Base-by-base conservation (phyloP, 441 rosid species). In the Biscutella laevigata region DNA sequence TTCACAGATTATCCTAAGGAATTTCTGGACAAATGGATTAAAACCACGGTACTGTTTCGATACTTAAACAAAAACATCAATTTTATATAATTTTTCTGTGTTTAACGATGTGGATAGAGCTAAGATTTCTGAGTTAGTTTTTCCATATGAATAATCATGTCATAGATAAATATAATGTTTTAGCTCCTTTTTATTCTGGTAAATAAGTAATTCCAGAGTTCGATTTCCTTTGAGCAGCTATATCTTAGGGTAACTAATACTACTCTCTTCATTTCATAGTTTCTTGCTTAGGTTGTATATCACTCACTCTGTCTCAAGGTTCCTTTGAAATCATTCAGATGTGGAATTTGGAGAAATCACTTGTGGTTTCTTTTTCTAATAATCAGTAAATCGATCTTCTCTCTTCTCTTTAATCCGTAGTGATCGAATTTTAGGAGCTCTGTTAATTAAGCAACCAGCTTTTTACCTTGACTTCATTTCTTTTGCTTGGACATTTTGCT, bases 31-130 rank as follows among this genome's bases (percentile, higher is more conserved):
- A 64, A 13, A 36, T 58, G 60, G 59, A 21, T 13, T 51, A 24
- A 58, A 30, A 2, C 41, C 10, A 25, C 53, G 55, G 70, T 59
- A 57, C 58, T 26, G 38, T 47, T 34, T 22, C 13, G 6, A 45
- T 38, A 30, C 24, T 16, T 29, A n/a, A n/a, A n/a, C n/a, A n/a
- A n/a, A 38, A 19, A 42, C 38, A 48, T 53, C 20, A 16, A 0
- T 24, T 28, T 44, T 37, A 4, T 46, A 30, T 16, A 7, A 6
- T 1, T 0, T 21, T 10, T 26, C 37, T 25, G 36, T 9, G 33
- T 19, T 41, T 44, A 8, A 41, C 25, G 4, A 7, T 6, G 15
- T 17, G 53, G 49, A 59, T 25, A 19, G 3, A 21, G 10, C 7
- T 28, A 32, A 61, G 17, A 24, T 11, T 33, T 58, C 5, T 45